Conservation (phyloP, 805 yeast species). For the Wickerhamiella kazuoi region DNA sequence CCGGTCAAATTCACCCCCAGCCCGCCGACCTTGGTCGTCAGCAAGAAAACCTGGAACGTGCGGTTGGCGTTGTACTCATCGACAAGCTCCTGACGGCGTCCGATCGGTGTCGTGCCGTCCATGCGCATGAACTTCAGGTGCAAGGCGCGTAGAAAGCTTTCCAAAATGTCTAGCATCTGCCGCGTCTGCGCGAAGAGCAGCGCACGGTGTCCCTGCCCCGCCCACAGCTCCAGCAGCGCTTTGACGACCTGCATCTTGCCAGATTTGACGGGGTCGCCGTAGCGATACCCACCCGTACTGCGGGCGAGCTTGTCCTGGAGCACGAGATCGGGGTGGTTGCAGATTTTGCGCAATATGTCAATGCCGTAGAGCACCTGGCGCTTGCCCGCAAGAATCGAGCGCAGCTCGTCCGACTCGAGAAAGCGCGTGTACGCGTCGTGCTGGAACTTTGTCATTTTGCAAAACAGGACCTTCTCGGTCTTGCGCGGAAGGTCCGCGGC, state of each 20-base stretch:
- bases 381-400: constrained; percentile 53
- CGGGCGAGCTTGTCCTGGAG: constrained; percentile 26
- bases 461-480: constrained; percentile 84
- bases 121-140: constrained; percentile 48
- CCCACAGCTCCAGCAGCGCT: constrained; percentile 62
- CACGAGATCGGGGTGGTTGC: constrained; percentile 88
- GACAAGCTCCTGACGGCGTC: constrained; percentile 57
- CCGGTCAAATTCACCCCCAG: constrained; percentile 88
- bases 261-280: constrained; percentile 36
- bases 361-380: constrained; percentile 78
- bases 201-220: constrained; percentile 54
- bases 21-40: constrained; percentile 94
- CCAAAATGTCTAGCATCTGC: constrained; percentile 83
- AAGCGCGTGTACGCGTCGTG: constrained; percentile 57
- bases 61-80: constrained; percentile 57
- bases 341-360: constrained; percentile 74
- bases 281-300: constrained; percentile 23
- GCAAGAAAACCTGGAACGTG: constrained; percentile 43
- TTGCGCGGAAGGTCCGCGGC: constrained; percentile 89
- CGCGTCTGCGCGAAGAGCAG: constrained; percentile 81
- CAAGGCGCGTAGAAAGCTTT: constrained; percentile 37
- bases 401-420: constrained; percentile 56
- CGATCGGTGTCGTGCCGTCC: constrained; percentile 88
- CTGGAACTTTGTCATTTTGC: constrained; percentile 65
- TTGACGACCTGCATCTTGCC: constrained; percentile 87